These are phyloP conservation scores for Torrubiella hemipterigena DNA, from an alignment of 2,329 filamentous ascomycete species.

Conservation along the genomic window DNA sequence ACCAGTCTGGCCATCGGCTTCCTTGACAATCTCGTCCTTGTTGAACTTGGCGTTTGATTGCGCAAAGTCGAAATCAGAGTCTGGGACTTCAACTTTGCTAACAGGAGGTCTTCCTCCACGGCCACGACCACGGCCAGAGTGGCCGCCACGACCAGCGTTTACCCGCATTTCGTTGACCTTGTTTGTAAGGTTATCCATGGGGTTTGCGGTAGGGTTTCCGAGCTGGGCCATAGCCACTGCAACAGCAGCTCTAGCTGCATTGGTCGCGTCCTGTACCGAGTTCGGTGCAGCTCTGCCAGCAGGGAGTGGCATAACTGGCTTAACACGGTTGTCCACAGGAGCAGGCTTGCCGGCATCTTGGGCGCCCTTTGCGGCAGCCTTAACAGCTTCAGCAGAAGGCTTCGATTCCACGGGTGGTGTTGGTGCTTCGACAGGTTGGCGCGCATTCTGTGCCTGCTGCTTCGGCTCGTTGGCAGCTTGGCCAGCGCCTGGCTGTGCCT, in stretches of 20 bases:
- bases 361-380: constrained; percentile 33
- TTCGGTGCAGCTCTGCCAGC: constrained; percentile 20
- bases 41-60: constrained; percentile 35
- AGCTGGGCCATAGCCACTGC: constrained; percentile 70
- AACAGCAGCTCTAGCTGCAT: constrained; percentile 65
- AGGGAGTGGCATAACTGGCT: constrained; percentile 54
- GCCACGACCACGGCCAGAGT: constrained; percentile 36
- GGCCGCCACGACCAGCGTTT: constrained; percentile 40
- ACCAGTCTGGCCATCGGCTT: constrained; percentile 49
- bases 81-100: constrained; percentile 75
- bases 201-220: constrained; percentile 28
- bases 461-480: constrained; percentile 41
- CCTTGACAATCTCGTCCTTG: constrained; percentile 57
- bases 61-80: constrained; percentile 86
- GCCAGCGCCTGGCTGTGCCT: constrained; percentile 1
- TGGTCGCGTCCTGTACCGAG: constrained; percentile 54
- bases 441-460: constrained; percentile 30
- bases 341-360: constrained; percentile 12
- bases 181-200: constrained; percentile 59
- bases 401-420: constrained; percentile 59
- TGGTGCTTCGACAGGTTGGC: constrained; percentile 38
- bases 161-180: constrained; percentile 69
- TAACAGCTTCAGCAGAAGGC: constrained; percentile 35
- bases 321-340: constrained; percentile 34
- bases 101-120: constrained; percentile 32